Evolutionary conservation across 345 rosid genomes (phyloP).

Genomic region (Cochlearia excelsa): DNA sequence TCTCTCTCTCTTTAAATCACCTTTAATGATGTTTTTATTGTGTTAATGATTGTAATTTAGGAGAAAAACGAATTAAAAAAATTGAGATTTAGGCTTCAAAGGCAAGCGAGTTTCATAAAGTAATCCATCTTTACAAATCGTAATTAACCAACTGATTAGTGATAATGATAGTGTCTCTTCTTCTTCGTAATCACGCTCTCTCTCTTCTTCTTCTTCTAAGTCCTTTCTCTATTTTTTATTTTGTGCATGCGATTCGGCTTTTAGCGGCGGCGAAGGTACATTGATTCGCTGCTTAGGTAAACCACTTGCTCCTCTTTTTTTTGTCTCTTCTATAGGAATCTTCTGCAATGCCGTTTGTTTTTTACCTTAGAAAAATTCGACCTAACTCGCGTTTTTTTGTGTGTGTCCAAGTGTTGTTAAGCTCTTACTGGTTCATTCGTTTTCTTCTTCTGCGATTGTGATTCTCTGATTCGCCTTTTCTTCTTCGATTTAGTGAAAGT

Average conservation of each 20-base stretch:
- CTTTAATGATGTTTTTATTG: conserved; percentile 5
- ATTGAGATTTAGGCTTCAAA: conserved; percentile 26
- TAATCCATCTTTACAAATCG: conserved; percentile 13
- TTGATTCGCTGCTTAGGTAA: conserved; percentile 30
- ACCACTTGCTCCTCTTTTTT: conserved; percentile 15
- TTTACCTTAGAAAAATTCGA: conserved; percentile 5
- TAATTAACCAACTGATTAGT: conserved; percentile 26
- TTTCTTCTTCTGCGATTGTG: background rate
- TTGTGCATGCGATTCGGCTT: conserved; percentile 24
- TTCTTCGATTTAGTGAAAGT: no score
- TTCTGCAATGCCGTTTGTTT: conserved; percentile 11
- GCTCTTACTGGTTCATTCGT: background rate
- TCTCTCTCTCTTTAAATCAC: background rate
- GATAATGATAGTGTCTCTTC: conserved; percentile 3
- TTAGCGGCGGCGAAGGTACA: conserved; percentile 28
- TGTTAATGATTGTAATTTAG: conserved; percentile 11
- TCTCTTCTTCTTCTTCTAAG: background rate
- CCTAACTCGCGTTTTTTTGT: conserved; percentile 3
- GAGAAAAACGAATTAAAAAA: background rate
- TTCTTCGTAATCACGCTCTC: conserved; percentile 23
- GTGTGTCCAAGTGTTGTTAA: conserved; percentile 7
- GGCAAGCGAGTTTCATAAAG: conserved; percentile 27
- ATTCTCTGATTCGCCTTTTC: conserved; percentile 9
- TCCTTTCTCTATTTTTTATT: background rate
- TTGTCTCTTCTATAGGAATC: conserved; percentile 11